Conservation (phyloP, 176 grass and related monocot species). For the Bolboschoenus planiculmis region DNA sequence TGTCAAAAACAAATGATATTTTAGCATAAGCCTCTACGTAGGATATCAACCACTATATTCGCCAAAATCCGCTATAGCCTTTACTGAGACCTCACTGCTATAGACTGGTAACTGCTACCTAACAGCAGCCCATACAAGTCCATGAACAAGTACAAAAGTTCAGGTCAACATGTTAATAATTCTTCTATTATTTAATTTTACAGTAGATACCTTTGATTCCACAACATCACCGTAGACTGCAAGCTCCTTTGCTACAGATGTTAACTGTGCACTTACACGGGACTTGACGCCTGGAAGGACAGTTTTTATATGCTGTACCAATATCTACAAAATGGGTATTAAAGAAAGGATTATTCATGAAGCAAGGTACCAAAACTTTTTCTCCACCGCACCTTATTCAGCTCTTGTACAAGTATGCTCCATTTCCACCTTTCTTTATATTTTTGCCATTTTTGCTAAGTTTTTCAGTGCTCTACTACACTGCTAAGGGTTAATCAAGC, state of each 20-base stretch:
- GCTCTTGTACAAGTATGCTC: neutral
- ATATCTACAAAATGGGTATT: conserved; percentile 58
- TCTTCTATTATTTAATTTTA: neutral
- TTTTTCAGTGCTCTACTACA: neutral
- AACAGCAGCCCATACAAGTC: neutral
- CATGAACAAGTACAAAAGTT: neutral
- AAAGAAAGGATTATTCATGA: conserved; percentile 2
- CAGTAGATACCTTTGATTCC: conserved; percentile 63
- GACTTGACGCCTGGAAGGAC: conserved; percentile 89
- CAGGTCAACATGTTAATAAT: neutral
- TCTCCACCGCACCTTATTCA: neutral
- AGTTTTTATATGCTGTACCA: conserved; percentile 88
- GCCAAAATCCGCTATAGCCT: neutral
- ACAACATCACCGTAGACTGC: conserved; percentile 82
- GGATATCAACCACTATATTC: neutral
- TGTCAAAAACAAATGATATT: too few species aligned
- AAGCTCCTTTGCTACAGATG: conserved; percentile 80
- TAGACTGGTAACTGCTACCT: neutral
- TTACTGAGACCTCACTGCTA: neutral
- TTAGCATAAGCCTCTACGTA: neutral
- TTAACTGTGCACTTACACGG: conserved; percentile 79
- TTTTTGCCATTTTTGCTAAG: neutral
- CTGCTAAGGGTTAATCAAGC: neutral
- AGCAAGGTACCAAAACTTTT: neutral
- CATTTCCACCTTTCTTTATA: neutral